These are phyloP conservation scores for Rhazya stricta DNA, from an alignment of 257 asterid species.

Conservation along the genomic window DNA sequence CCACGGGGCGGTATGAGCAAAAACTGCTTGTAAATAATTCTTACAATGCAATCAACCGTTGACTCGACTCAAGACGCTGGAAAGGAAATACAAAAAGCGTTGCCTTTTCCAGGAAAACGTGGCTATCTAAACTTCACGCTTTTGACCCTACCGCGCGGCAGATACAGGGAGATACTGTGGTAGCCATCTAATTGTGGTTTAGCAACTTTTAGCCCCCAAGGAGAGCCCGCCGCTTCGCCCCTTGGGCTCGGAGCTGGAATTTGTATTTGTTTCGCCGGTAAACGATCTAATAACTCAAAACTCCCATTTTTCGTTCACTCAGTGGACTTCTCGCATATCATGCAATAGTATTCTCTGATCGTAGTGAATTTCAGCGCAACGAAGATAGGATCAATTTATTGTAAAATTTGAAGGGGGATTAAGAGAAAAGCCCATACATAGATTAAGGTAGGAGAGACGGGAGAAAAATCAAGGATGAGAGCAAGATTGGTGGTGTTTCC, in stretches of 20 bases:
- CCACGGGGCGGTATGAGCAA: too few relatives aligned
- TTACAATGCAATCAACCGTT: too few relatives aligned
- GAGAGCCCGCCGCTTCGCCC: slow-evolving; percentile 13
- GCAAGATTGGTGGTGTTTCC: slow-evolving; percentile 82
- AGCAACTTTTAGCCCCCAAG: not conserved
- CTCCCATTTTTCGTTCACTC: not conserved
- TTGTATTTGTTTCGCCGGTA: not conserved
- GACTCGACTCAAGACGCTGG: too few relatives aligned
- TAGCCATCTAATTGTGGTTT: too few relatives aligned
- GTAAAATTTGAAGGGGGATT: not conserved
- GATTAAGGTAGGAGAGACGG: not conserved
- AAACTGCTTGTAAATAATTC: too few relatives aligned
- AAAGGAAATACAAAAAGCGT: not conserved
- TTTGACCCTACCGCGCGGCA: not conserved
- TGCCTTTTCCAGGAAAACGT: not conserved
- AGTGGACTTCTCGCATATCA: not conserved
- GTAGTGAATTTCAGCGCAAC: not conserved
- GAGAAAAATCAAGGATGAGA: slow-evolving; percentile 44
- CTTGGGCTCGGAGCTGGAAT: not conserved
- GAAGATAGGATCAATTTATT: not conserved
- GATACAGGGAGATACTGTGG: not conserved
- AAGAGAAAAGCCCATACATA: not conserved
- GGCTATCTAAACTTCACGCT: not conserved
- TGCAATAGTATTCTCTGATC: not conserved
- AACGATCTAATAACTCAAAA: not conserved